These are phyloP conservation scores for Phytophthora pinifolia DNA, from an alignment of 352 stramenopile genomes.

Conservation along the genomic window DNA sequence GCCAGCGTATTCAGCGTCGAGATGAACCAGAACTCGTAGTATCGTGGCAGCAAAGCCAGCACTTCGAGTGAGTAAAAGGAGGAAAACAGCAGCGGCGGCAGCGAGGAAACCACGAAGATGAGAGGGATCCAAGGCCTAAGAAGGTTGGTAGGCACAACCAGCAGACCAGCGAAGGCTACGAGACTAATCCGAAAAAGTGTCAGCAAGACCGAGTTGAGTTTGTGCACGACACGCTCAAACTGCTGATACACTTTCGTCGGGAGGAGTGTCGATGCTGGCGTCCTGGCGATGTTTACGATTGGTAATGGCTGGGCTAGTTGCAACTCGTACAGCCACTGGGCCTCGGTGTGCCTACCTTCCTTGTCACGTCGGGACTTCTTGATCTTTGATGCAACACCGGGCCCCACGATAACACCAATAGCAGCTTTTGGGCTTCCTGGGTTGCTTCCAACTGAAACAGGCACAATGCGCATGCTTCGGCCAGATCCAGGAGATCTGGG, in stretches of 20 bases:
- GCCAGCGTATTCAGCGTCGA: constrained; percentile 23
- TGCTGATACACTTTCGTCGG: not conserved
- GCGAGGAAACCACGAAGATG: not conserved
- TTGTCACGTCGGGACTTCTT: too few species aligned
- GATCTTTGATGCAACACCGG: not conserved
- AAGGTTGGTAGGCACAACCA: constrained; percentile 3
- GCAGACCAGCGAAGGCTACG: constrained; percentile 5
- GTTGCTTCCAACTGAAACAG: not conserved
- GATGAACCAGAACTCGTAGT: constrained; percentile 30
- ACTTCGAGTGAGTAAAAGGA: constrained; percentile 26
- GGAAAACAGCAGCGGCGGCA: constrained; percentile 2
- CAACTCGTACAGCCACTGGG: not conserved
- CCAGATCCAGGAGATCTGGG: too few species aligned
- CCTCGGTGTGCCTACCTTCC: not conserved
- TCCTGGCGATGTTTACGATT: constrained; percentile 1
- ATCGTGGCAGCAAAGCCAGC: constrained; percentile 10
- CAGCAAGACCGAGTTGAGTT: not conserved
- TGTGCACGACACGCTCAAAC: not conserved
- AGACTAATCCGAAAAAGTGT: constrained; percentile 4
- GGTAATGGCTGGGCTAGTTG: not conserved
- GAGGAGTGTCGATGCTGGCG: constrained; percentile 2
- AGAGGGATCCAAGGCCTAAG: not conserved
- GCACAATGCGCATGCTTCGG: not conserved
- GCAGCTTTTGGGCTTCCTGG: not conserved
- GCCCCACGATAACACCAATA: not conserved